Conservation (phyloP, 139 green algal species). For the Chloropicon primus region DNA sequence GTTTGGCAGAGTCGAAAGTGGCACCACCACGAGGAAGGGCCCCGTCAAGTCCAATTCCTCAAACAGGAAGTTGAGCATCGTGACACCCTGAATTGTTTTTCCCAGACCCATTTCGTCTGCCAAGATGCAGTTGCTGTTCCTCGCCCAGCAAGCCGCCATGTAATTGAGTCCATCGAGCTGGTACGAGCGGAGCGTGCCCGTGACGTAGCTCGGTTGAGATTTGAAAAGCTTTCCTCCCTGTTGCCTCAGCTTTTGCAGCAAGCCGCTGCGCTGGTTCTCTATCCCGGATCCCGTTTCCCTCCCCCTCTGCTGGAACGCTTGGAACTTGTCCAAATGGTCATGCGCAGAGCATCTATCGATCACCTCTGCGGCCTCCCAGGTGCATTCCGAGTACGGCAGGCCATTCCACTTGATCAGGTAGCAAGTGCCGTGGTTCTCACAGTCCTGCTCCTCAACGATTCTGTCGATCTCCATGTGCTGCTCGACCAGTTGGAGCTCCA, state of each 20-base stretch:
- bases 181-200: constrained; percentile 75
- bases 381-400: constrained; percentile 79
- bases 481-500: constrained; percentile 66
- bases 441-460: constrained; percentile 14
- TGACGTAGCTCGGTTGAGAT: constrained; percentile 54
- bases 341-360: constrained; percentile 17
- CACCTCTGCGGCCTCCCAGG: constrained; percentile 56
- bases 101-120: constrained; percentile 84
- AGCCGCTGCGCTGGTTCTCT: not conserved
- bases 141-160: constrained; percentile 48
- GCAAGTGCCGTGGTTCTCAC: not conserved
- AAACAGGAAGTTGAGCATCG: constrained; percentile 49
- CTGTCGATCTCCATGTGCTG: constrained; percentile 42
- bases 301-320: constrained; percentile 30
- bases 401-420: constrained; percentile 86
- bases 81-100: constrained; percentile 69
- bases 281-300: not conserved
- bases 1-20: constrained; percentile 76
- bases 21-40: constrained; percentile 79
- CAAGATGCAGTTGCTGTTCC: constrained; percentile 76
- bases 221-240: constrained; percentile 44
- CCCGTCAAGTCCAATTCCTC: constrained; percentile 41
- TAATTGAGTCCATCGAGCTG: constrained; percentile 86
- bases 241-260: constrained; percentile 26
- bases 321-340: constrained; percentile 25